Percentiles rank a stretch among this genome's conserved stretches.
Conservation (phyloP, 805 yeast genomes). For the Cyberlindnera xylosilytica region DNA sequence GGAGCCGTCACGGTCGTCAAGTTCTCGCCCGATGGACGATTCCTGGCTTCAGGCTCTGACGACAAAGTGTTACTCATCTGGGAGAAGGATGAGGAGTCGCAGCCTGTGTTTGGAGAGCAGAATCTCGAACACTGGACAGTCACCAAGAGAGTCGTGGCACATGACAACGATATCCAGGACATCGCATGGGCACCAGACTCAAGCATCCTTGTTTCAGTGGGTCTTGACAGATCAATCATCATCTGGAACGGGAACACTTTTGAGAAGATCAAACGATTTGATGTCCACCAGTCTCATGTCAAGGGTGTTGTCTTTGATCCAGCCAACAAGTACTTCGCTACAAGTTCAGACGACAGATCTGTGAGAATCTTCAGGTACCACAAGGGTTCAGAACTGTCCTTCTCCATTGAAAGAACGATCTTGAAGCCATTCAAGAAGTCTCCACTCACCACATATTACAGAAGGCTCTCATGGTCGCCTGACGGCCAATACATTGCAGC, state of each 20-base stretch:
- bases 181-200: constrained; percentile 98
- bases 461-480: constrained; percentile 86
- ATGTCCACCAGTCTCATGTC: constrained; percentile 91
- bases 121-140: constrained; percentile 95
- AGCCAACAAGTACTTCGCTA: constrained; percentile 95
- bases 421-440: constrained; percentile 83
- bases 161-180: constrained; percentile 96
- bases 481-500: constrained; percentile 86
- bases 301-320: constrained; percentile 98
- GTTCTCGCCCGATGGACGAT: constrained; percentile 89
- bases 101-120: constrained; percentile 65
- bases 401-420: constrained; percentile 81
- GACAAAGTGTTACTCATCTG: constrained; percentile 88
- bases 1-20: constrained; percentile 95
- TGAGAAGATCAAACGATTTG: constrained; percentile 84
- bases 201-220: constrained; percentile 85
- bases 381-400: constrained; percentile 70
- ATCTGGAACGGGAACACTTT: constrained; percentile 93
- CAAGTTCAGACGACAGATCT: constrained; percentile 94
- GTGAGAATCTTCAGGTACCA: constrained; percentile 85
- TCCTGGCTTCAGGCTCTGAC: constrained; percentile 92
- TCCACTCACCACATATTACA: constrained; percentile 87
- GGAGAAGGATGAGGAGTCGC: constrained; percentile 76
- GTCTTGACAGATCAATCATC: constrained; percentile 87
- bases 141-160: constrained; percentile 87